These are phyloP conservation scores for Globisporangium abappressorium DNA, from an alignment of 352 stramenopile genomes.

Conservation along the genomic window DNA sequence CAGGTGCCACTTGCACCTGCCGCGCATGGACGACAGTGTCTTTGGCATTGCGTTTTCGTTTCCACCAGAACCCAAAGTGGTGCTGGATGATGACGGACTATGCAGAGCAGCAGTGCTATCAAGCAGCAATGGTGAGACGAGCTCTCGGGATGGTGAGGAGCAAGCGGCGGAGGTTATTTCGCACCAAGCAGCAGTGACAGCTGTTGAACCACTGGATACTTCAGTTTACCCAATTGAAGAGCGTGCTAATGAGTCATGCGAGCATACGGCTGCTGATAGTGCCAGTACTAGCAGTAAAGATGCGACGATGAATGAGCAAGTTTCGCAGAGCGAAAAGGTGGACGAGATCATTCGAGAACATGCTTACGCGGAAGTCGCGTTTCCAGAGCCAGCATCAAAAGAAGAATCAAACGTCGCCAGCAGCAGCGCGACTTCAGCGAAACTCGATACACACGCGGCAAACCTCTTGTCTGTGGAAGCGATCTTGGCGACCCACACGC, in stretches of 20 bases:
- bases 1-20: slow-evolving; percentile 30
- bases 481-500: slow-evolving; percentile 49
- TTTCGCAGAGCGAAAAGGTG: not conserved
- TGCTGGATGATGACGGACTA: not conserved
- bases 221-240: slow-evolving; percentile 18
- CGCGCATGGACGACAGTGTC: slow-evolving; percentile 37
- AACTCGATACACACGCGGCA: not conserved
- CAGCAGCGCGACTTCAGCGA: not conserved
- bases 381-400: not conserved
- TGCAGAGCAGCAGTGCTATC: too few relatives aligned
- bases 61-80: slow-evolving; percentile 8
- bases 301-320: not conserved
- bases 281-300: not conserved
- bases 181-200: slow-evolving; percentile 10
- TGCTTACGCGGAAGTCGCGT: not conserved
- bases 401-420: not conserved
- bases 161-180: not conserved
- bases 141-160: not conserved
- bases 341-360: not conserved
- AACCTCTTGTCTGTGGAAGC: slow-evolving; percentile 21
- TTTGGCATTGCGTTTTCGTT: slow-evolving; percentile 36
- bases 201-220: not conserved
- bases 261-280: not conserved
- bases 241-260: not conserved
- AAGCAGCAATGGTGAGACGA: slow-evolving; percentile 1